Conservation (phyloP, 805 yeast genomes). For the Candida golubevii region DNA sequence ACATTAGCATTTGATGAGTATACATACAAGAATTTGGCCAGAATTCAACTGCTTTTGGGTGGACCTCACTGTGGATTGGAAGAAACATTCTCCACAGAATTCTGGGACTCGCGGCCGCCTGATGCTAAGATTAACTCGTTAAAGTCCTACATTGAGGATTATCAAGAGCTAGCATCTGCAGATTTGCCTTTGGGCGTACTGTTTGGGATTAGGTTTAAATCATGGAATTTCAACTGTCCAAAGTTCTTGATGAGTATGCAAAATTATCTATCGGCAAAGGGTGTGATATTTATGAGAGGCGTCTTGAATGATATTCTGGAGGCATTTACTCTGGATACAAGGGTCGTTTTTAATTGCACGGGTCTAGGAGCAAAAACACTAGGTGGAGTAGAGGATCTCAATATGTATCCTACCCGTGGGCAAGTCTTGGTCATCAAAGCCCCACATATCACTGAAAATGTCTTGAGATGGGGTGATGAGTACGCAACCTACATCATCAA, state of each 20-base stretch:
- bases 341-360: conserved; percentile 67
- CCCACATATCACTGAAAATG: conserved; percentile 60
- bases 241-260: conserved; percentile 48
- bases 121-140: conserved; percentile 45
- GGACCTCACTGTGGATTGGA: conserved; percentile 57
- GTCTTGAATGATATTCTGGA: conserved; percentile 52
- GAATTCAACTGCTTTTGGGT: conserved; percentile 46
- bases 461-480: conserved; percentile 56
- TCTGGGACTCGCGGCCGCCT: conserved; percentile 32
- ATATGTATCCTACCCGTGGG: conserved; percentile 71
- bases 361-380: conserved; percentile 65
- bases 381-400: conserved; percentile 61
- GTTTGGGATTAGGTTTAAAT: conserved; percentile 52
- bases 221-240: conserved; percentile 76
- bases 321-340: conserved; percentile 39
- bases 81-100: background rate
- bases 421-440: conserved; percentile 73
- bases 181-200: conserved; percentile 49
- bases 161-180: conserved; percentile 27
- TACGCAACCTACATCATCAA: conserved; percentile 67
- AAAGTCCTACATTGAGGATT: conserved; percentile 46
- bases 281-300: conserved; percentile 48
- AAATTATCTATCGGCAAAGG: conserved; percentile 39
- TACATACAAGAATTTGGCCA: conserved; percentile 48
- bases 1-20: conserved; percentile 48